These are phyloP conservation scores for Arthrobotrys megalospora DNA, from an alignment of 2,329 filamentous ascomycete genomes.

Conservation along the genomic window DNA sequence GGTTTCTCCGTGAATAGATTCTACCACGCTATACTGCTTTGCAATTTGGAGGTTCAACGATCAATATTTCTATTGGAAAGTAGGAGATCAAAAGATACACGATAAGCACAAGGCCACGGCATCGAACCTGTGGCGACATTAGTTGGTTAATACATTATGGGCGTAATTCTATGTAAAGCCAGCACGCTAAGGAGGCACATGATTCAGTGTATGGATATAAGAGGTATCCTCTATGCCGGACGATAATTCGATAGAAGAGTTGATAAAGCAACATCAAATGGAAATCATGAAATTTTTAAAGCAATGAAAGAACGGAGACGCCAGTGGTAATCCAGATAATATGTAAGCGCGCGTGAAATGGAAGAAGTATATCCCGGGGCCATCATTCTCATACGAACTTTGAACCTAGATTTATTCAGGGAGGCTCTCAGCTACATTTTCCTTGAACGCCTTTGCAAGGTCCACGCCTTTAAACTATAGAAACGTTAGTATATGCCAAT, in stretches of 20 bases:
- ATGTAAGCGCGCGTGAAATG: neutral
- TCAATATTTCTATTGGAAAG: neutral
- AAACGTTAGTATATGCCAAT: slow-evolving; percentile 6
- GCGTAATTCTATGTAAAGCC: slow-evolving; percentile 36
- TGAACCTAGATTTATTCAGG: neutral
- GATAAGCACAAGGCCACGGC: neutral
- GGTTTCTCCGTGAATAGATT: slow-evolving; percentile 63
- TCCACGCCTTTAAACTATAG: slow-evolving; percentile 45
- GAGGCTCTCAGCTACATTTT: slow-evolving; percentile 9
- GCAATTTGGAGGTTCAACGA: neutral
- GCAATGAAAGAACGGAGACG: neutral
- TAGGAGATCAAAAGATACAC: neutral
- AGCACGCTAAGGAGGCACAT: slow-evolving; percentile 58
- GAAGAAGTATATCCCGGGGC: neutral
- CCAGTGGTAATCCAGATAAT: neutral
- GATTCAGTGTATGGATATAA: slow-evolving; percentile 33
- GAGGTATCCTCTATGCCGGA: slow-evolving; percentile 31
- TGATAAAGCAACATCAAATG: neutral
- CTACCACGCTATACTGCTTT: neutral
- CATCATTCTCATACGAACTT: neutral
- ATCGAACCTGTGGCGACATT: slow-evolving; percentile 60
- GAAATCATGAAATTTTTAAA: slow-evolving; percentile 11
- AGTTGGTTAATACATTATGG: slow-evolving; percentile 22
- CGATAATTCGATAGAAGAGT: slow-evolving; percentile 4
- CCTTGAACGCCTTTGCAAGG: slow-evolving; percentile 36